phyloP scores from a whole-genome alignment of 495 filamentous ascomycete genomes.

The Neurospora pannonica region DNA sequence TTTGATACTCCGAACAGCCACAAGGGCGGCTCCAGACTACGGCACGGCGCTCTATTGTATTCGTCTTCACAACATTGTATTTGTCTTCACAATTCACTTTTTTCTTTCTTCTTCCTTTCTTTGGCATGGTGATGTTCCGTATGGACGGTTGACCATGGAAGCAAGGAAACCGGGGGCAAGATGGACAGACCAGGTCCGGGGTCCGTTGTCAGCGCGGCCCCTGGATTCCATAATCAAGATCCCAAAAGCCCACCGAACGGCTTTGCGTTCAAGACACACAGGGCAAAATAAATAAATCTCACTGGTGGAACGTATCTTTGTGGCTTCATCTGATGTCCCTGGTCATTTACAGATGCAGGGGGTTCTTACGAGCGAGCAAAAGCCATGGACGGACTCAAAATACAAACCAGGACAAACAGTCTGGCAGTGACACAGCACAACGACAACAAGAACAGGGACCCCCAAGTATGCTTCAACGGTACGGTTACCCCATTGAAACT shows the following conservation, averaged over 20 bases:
- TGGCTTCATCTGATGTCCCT: not conserved
- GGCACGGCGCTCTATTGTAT: not conserved
- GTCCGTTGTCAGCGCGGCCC: constrained; percentile 4
- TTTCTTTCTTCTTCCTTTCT: not conserved
- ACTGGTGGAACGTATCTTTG: constrained; percentile 1
- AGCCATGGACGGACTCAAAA: not conserved
- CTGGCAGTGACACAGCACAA: not conserved
- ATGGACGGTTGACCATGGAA: not conserved
- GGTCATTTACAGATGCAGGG: constrained; percentile 16
- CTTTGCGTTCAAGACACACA: constrained; percentile 4
- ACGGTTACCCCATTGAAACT: not conserved
- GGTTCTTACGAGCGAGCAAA: constrained; percentile 12
- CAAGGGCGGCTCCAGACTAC: not conserved
- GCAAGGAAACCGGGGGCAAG: not conserved
- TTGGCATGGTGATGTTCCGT: not conserved
- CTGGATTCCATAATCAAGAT: constrained; percentile 2
- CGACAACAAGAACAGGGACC: not conserved
- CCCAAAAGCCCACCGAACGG: constrained; percentile 1
- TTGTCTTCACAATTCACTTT: not conserved
- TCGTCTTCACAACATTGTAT: not conserved
- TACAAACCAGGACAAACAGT: constrained; percentile 2
- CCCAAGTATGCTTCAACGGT: not conserved
- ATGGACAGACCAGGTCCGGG: constrained; percentile 11
- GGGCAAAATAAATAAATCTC: not conserved
- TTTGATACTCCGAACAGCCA: not conserved